A percentile compares a stretch with the other conserved stretches of the same genome.
phyloP scores from a whole-genome alignment of 1,284 basidiomycete species.

The Pseudozyma sp. region DNA sequence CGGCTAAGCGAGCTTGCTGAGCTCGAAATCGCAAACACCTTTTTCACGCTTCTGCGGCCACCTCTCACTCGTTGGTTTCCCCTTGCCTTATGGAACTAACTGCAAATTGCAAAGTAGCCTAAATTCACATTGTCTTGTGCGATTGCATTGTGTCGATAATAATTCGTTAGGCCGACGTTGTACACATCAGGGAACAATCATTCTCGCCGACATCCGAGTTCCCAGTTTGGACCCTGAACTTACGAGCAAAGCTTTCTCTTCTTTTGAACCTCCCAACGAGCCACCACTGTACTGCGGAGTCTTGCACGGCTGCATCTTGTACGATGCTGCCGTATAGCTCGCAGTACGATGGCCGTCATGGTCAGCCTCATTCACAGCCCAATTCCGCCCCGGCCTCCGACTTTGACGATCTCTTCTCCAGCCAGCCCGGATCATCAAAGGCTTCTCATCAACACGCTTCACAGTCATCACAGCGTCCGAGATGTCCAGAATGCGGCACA shows the following conservation, averaged over 20 bases:
- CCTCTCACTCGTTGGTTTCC: no score
- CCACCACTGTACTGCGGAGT: no score
- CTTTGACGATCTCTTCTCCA: conserved; percentile 33
- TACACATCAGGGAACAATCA: no score
- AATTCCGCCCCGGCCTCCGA: conserved; percentile 32
- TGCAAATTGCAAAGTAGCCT: no score
- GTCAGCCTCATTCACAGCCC: conserved; percentile 29
- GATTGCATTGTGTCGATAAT: no score
- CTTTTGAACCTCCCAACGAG: background rate
- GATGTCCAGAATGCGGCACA: conserved; percentile 48
- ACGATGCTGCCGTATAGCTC: conserved; percentile 19
- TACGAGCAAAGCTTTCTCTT: background rate
- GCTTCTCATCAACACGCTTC: conserved; percentile 12
- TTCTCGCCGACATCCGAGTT: no score
- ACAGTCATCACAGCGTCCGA: conserved; percentile 30
- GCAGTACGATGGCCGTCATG: conserved; percentile 9
- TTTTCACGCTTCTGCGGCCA: conserved; percentile 10
- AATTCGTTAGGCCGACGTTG: no score
- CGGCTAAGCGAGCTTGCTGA: conserved; percentile 23
- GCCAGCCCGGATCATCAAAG: conserved; percentile 21
- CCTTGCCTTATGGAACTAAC: no score
- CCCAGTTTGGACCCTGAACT: background rate
- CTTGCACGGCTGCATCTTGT: background rate
- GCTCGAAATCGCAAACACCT: conserved; percentile 6
- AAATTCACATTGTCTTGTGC: no score